Conservation (phyloP, 2,329 filamentous ascomycete genomes). For the Alternaria sp. region DNA sequence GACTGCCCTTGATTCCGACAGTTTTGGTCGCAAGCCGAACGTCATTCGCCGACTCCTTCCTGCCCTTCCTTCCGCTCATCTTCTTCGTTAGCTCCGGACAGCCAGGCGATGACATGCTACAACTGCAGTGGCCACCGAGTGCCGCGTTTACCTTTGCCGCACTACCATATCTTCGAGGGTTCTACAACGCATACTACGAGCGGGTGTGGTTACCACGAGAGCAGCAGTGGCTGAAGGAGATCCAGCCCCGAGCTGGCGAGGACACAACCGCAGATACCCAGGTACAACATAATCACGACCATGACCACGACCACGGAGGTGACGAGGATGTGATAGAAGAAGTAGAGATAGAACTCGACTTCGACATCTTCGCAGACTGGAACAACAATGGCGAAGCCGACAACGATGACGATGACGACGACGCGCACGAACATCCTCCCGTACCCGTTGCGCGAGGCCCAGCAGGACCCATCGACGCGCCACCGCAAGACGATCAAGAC, state of each 20-base stretch:
- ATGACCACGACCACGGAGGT: conserved; percentile 41
- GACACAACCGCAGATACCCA: conserved; percentile 23
- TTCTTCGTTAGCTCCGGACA: conserved; percentile 64
- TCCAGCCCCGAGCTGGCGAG: conserved; percentile 61
- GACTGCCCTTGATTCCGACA: conserved; percentile 71
- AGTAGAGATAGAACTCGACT: conserved; percentile 51
- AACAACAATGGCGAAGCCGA: conserved; percentile 42
- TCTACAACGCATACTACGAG: conserved; percentile 69
- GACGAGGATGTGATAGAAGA: conserved; percentile 57
- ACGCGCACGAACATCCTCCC: conserved; percentile 45
- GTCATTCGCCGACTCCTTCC: conserved; percentile 65
- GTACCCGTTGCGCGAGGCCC: conserved; percentile 33
- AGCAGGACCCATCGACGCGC: conserved; percentile 42
- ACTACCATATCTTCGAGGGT: conserved; percentile 68
- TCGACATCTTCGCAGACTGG: conserved; percentile 55
- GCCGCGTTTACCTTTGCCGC: conserved; percentile 70
- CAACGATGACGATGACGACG: conserved; percentile 46
- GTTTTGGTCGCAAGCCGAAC: conserved; percentile 72
- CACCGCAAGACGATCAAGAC: conserved; percentile 38
- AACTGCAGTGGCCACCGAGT: conserved; percentile 70
- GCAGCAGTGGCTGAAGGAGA: conserved; percentile 66
- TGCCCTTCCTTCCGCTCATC: conserved; percentile 68
- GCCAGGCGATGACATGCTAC: conserved; percentile 50
- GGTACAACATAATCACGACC: conserved; percentile 24
- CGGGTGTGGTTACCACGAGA: conserved; percentile 64